Conservation (phyloP, 2,329 filamentous ascomycete genomes). For the Pyricularia pennisetigena region DNA sequence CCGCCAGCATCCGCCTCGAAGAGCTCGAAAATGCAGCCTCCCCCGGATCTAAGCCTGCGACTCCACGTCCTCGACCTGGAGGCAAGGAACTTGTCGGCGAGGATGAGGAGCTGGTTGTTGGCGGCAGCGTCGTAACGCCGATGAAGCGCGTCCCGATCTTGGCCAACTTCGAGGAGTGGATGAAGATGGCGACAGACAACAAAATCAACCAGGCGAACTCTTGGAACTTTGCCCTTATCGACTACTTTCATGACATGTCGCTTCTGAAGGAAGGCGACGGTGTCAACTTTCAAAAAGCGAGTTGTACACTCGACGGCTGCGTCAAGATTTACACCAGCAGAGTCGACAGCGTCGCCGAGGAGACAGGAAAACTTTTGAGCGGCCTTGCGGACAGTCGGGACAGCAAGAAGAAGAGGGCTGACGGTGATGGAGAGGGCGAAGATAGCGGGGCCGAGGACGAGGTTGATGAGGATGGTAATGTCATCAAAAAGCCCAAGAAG, state of each 20-base stretch:
- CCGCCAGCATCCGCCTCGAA: conserved; percentile 47
- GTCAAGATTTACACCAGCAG: conserved; percentile 99
- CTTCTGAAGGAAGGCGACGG: conserved; percentile 90
- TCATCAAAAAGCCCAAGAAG: conserved; percentile 58
- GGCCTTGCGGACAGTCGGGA: conserved; percentile 82
- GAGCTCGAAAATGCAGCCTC: conserved; percentile 44
- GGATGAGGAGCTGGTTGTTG: conserved; percentile 54
- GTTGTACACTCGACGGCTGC: conserved; percentile 92
- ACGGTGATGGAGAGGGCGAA: conserved; percentile 42
- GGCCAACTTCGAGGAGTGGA: conserved; percentile 99
- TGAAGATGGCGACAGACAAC: conserved; percentile 99
- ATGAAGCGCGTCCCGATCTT: conserved; percentile 94
- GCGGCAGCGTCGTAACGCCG: conserved; percentile 73
- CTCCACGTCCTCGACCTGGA: conserved; percentile 30
- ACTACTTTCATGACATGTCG: conserved; percentile 99
- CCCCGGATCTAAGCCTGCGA: conserved; percentile 46
- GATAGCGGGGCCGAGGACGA: conserved; percentile 57
- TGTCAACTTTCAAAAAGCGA: conserved; percentile 97
- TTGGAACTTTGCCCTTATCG: conserved; percentile 99
- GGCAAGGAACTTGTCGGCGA: conserved; percentile 25
- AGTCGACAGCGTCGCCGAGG: conserved; percentile 95
- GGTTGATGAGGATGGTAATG: conserved; percentile 34
- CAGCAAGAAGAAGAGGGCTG: conserved; percentile 60
- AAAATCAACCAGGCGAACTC: conserved; percentile 97
- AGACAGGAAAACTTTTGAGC: conserved; percentile 90